Evolutionary conservation across 2,329 filamentous ascomycete species (phyloP).

Genomic region (Colletotrichum sp.): DNA sequence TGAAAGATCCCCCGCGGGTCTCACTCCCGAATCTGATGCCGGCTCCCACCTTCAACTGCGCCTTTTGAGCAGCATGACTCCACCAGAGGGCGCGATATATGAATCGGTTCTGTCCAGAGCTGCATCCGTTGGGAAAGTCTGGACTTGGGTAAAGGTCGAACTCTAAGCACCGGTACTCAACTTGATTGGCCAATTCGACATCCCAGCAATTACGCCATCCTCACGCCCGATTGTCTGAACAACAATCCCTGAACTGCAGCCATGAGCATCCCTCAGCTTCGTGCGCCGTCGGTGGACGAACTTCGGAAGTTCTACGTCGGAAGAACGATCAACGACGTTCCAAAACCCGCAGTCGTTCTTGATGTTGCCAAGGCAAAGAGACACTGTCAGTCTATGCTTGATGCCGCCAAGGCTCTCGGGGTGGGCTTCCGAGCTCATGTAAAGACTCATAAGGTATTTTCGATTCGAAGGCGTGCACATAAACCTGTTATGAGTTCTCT

Average conservation of each 20-base stretch:
- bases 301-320: slow-evolving; percentile 31
- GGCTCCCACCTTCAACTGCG: not conserved
- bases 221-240: not conserved
- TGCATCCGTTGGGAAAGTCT: not conserved
- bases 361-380: slow-evolving; percentile 56
- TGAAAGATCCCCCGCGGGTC: not conserved
- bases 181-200: not conserved
- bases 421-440: slow-evolving; percentile 67
- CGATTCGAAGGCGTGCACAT: not conserved
- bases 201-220: not conserved
- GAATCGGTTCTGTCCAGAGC: not conserved
- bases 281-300: not conserved
- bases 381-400: slow-evolving; percentile 64
- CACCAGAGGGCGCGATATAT: not conserved
- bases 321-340: slow-evolving; percentile 37
- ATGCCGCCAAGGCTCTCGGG: slow-evolving; percentile 49
- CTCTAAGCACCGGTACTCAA: rapidly evolving
- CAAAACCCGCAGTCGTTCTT: slow-evolving; percentile 61
- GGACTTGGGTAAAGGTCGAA: rapidly evolving
- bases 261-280: slow-evolving; percentile 25
- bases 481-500: rapidly evolving
- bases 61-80: not conserved
- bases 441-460: slow-evolving; percentile 67
- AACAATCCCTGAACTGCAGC: not conserved
- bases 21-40: not conserved